Percentiles rank a stretch among this genome's conserved stretches.
phyloP scores from a whole-genome alignment of 139 green algal species.

The Nannochloris sp. region DNA sequence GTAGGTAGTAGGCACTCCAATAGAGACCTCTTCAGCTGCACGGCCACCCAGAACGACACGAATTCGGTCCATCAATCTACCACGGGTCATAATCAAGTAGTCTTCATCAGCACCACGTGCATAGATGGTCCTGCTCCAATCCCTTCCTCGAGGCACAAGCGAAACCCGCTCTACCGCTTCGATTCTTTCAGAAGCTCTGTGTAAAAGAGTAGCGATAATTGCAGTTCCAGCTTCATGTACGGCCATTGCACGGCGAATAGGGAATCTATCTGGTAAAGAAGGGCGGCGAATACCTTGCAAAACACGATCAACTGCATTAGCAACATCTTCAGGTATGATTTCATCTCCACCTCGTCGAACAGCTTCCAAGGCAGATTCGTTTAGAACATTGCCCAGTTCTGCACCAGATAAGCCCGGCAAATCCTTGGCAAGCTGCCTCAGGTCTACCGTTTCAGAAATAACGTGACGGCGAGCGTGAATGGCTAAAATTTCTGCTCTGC shows the following conservation, averaged over 20 bases:
- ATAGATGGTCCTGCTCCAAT: constrained; percentile 62
- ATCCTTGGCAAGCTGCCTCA: constrained; percentile 83
- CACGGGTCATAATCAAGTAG: constrained; percentile 69
- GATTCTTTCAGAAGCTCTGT: constrained; percentile 28
- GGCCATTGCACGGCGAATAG: constrained; percentile 25
- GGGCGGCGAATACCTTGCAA: constrained; percentile 65
- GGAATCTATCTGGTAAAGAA: constrained; percentile 36
- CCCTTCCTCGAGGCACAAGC: constrained; percentile 52
- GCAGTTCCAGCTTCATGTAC: constrained; percentile 49
- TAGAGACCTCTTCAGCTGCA: constrained; percentile 43
- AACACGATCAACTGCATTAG: constrained; percentile 75
- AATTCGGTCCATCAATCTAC: constrained; percentile 65
- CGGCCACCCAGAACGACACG: constrained; percentile 56
- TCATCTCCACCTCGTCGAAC: constrained; percentile 37
- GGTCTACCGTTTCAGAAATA: constrained; percentile 70
- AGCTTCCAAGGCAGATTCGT: constrained; percentile 81
- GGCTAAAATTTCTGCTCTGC: constrained; percentile 66
- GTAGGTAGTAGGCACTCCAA: constrained; percentile 21
- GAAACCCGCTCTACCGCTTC: constrained; percentile 71
- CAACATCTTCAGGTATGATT: constrained; percentile 61
- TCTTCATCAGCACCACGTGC: constrained; percentile 63
- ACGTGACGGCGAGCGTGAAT: constrained; percentile 51
- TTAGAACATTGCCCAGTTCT: constrained; percentile 93
- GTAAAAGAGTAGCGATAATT: constrained; percentile 60
- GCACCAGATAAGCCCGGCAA: constrained; percentile 81